Conservation (phyloP, 2,329 filamentous ascomycete genomes). For the Mycosphaerelloides madeirae region DNA sequence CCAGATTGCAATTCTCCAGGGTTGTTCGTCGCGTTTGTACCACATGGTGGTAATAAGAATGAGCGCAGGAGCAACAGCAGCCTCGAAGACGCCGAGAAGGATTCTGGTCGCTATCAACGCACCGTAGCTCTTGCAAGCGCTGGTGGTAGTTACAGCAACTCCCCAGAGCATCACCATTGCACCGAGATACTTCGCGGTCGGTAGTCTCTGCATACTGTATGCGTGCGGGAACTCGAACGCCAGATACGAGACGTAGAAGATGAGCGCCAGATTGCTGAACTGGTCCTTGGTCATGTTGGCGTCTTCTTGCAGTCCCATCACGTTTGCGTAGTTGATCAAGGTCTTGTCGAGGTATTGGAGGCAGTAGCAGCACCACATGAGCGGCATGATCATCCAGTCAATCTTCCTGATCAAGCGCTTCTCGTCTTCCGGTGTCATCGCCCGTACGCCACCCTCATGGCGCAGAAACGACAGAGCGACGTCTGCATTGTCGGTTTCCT, state of each 20-base stretch:
- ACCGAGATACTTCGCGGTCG: constrained; percentile 51
- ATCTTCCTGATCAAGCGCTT: constrained; percentile 33
- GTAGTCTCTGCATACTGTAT: constrained; percentile 51
- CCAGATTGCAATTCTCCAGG: constrained; percentile 60
- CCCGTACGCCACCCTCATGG: constrained; percentile 22
- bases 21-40: constrained; percentile 50
- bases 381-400: constrained; percentile 39
- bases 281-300: constrained; percentile 32
- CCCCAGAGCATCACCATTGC: constrained; percentile 43
- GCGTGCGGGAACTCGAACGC: constrained; percentile 39
- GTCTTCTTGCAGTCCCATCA: constrained; percentile 39
- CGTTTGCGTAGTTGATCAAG: constrained; percentile 39
- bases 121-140: constrained; percentile 49
- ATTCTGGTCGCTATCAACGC: constrained; percentile 48
- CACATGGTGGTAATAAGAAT: constrained; percentile 52
- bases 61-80: constrained; percentile 51
- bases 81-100: constrained; percentile 52
- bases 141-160: constrained; percentile 44
- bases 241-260: constrained; percentile 37
- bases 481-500: constrained; percentile 27
- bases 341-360: constrained; percentile 41
- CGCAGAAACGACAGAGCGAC: constrained; percentile 31
- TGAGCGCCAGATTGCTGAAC: constrained; percentile 33
- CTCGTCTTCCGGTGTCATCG: constrained; percentile 26
- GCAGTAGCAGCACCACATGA: constrained; percentile 38